A percentile compares a stretch with the other conserved stretches of the same genome.
phyloP scores from a whole-genome alignment of 2,329 filamentous ascomycete genomes.

The Penicillium expansum region DNA sequence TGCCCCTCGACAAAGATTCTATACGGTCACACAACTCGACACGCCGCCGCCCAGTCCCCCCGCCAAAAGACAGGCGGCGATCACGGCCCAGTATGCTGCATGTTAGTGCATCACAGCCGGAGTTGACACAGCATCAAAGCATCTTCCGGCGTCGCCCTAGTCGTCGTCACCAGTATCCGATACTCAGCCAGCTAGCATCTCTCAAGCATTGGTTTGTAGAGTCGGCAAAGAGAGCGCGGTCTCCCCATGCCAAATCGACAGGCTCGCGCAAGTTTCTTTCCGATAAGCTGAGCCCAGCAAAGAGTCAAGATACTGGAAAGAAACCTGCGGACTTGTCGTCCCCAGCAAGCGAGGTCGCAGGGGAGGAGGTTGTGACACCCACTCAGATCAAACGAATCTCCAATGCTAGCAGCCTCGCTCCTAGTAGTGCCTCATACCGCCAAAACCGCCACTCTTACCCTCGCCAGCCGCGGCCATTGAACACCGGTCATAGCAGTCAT shows the following conservation, averaged over 20 bases:
- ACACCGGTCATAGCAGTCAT: conserved; percentile 36
- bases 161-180: conserved; percentile 59
- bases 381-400: conserved; percentile 42
- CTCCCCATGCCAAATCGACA: conserved; percentile 46
- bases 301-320: conserved; percentile 35
- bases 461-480: conserved; percentile 37
- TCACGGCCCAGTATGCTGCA: conserved; percentile 83
- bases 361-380: conserved; percentile 34
- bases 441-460: conserved; percentile 43
- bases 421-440: conserved; percentile 43
- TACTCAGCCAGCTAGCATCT: conserved; percentile 64
- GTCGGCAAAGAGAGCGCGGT: conserved; percentile 61
- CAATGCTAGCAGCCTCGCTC: conserved; percentile 42
- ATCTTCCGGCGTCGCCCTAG: conserved; percentile 55
- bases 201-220: conserved; percentile 73
- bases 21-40: conserved; percentile 74
- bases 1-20: conserved; percentile 70
- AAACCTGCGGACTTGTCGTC: conserved; percentile 25
- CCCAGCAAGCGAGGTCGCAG: conserved; percentile 22
- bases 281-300: conserved; percentile 41
- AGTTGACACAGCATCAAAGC: conserved; percentile 57
- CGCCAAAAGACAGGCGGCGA: conserved; percentile 80
- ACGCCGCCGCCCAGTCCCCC: conserved; percentile 71
- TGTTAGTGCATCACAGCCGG: conserved; percentile 69
- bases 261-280: conserved; percentile 40